phyloP scores from a whole-genome alignment of 208 protist genomes.

The Histomonas meleagridis region DNA sequence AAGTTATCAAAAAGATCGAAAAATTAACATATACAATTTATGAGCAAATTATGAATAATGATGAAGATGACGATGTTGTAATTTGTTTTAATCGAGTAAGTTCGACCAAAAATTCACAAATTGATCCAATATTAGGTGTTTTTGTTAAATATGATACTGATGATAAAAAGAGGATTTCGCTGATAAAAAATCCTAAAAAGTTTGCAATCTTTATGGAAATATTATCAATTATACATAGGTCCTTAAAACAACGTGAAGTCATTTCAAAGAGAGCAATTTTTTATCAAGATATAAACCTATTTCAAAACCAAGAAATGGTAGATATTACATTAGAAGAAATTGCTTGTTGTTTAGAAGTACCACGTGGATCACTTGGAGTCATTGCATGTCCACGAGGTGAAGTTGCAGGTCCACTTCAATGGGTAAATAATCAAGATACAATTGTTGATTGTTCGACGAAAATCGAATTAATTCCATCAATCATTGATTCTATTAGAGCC shows the following conservation, averaged over 20 bases:
- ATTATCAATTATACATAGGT: background rate
- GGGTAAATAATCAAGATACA: background rate
- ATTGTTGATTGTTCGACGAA: background rate
- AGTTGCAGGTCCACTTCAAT: background rate
- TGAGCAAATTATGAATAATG: background rate
- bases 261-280: background rate
- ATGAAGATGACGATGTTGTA: background rate
- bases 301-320: background rate
- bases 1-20: background rate
- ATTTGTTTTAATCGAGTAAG: background rate
- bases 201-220: background rate
- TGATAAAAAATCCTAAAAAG: background rate
- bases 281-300: background rate
- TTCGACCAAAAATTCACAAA: background rate
- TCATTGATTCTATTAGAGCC: background rate
- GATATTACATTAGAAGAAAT: background rate
- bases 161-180: background rate
- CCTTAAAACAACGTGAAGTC: background rate
- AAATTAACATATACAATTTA: background rate
- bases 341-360: background rate
- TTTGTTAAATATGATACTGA: background rate
- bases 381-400: background rate
- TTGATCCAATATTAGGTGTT: constrained; percentile 13
- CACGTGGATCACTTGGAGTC: background rate
- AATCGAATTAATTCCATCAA: background rate